Conservation (phyloP, 192 early-diverging fungal genomes). For the Coemansia nantahalensis region DNA sequence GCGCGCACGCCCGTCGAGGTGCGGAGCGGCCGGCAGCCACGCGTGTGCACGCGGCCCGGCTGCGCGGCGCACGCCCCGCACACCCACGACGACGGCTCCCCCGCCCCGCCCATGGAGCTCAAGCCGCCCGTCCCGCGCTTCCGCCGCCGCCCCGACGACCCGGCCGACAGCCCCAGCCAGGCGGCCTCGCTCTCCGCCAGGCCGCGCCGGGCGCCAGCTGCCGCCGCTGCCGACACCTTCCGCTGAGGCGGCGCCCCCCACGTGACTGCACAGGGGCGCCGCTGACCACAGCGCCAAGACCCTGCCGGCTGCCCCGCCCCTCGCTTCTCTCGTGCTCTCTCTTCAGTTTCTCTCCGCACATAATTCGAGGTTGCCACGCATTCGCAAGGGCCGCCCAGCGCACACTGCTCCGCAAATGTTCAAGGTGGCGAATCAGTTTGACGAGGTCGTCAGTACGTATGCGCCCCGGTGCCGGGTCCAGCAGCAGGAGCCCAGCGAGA, state of each 20-base stretch:
- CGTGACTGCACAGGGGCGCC: no score
- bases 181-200: neutral
- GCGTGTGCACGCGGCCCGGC: constrained; percentile 47
- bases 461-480: neutral
- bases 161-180: no score
- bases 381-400: no score
- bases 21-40: constrained; percentile 29
- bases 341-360: no score
- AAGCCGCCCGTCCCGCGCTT: constrained; percentile 51
- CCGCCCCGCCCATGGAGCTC: constrained; percentile 36
- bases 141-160: constrained; percentile 8
- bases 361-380: no score
- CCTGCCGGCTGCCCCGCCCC: no score
- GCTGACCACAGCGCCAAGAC: no score
- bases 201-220: constrained; percentile 6
- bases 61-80: constrained; percentile 54
- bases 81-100: constrained; percentile 36
- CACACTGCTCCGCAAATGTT: no score
- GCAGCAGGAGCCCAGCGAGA: no score
- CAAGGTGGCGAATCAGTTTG: constrained; percentile 47
- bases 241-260: no score
- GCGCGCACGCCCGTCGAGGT: constrained; percentile 40
- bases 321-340: no score
- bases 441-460: constrained; percentile 53
- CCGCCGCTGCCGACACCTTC: no score